Evolutionary conservation across 2,329 filamentous ascomycete genomes (phyloP).

Genomic region (Trichoderma lentiforme): DNA sequence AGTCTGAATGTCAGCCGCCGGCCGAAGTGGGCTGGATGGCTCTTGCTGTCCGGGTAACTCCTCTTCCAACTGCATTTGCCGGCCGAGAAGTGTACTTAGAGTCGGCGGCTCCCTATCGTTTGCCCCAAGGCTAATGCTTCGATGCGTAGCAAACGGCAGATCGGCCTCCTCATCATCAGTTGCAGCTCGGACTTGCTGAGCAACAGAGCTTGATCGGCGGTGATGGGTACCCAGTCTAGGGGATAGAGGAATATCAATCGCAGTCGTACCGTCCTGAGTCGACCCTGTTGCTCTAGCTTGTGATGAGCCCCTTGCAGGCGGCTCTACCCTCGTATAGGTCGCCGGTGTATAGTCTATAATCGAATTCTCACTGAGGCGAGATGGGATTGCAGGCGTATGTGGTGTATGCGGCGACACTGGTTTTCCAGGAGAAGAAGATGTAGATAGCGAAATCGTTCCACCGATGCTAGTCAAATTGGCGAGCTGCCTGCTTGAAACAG

Average conservation of each 20-base stretch:
- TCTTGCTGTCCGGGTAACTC: slow-evolving; percentile 22
- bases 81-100: slow-evolving; percentile 59
- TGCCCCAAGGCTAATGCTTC: slow-evolving; percentile 65
- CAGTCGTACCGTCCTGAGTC: slow-evolving; percentile 55
- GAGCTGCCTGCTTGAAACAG: slow-evolving; percentile 62
- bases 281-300: slow-evolving; percentile 30
- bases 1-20: slow-evolving; percentile 41
- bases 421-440: slow-evolving; percentile 85
- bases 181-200: slow-evolving; percentile 56
- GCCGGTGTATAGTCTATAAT: slow-evolving; percentile 47
- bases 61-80: slow-evolving; percentile 37
- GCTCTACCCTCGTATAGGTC: slow-evolving; percentile 28
- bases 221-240: slow-evolving; percentile 57
- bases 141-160: slow-evolving; percentile 58
- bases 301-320: slow-evolving; percentile 29
- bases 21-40: slow-evolving; percentile 34
- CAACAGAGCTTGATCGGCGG: slow-evolving; percentile 67
- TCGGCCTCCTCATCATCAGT: slow-evolving; percentile 60
- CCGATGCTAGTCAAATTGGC: slow-evolving; percentile 61
- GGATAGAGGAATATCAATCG: slow-evolving; percentile 71
- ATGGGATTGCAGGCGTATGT: slow-evolving; percentile 90
- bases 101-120: slow-evolving; percentile 63
- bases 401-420: slow-evolving; percentile 86
- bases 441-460: slow-evolving; percentile 74
- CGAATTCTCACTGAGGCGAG: slow-evolving; percentile 86